Evolutionary conservation across 805 yeast genomes (phyloP).

Genomic region (Wickerhamomyces canadensis): DNA sequence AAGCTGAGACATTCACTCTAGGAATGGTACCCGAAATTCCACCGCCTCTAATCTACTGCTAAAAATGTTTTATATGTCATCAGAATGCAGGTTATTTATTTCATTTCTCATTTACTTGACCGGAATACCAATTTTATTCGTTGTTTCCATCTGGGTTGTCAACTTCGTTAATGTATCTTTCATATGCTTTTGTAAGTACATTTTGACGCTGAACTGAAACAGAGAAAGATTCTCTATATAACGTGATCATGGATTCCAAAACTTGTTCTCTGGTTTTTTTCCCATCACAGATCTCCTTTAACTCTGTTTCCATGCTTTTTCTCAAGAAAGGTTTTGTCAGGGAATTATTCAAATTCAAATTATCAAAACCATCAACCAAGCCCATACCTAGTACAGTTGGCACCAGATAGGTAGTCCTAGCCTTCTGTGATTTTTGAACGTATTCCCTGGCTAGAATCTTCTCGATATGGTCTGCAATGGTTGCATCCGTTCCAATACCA

Average conservation of each 20-base stretch:
- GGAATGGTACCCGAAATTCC: constrained; percentile 70
- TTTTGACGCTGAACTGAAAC: constrained; percentile 37
- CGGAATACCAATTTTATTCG: neutral
- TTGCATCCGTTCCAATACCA: constrained; percentile 98
- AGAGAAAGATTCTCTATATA: constrained; percentile 59
- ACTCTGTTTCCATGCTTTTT: constrained; percentile 61
- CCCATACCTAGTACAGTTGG: constrained; percentile 87
- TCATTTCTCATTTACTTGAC: neutral
- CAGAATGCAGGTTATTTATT: neutral
- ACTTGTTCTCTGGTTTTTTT: constrained; percentile 46
- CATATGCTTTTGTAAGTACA: constrained; percentile 30
- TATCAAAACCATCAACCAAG: constrained; percentile 81
- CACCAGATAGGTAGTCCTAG: constrained; percentile 40
- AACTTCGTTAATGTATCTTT: constrained; percentile 13
- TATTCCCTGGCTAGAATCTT: constrained; percentile 69
- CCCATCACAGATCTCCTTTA: constrained; percentile 69
- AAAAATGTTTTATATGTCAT: constrained; percentile 1
- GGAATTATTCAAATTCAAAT: constrained; percentile 66
- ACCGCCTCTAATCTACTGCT: constrained; percentile 53
- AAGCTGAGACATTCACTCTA: constrained; percentile 40
- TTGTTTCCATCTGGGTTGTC: constrained; percentile 5
- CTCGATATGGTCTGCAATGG: constrained; percentile 96
- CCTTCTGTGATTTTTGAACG: constrained; percentile 39
- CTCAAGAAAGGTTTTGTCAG: constrained; percentile 87
- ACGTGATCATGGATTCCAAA: constrained; percentile 42